Evolutionary conservation across 2,329 filamentous ascomycete genomes (phyloP).

Genomic region (Apiospora hydei): DNA sequence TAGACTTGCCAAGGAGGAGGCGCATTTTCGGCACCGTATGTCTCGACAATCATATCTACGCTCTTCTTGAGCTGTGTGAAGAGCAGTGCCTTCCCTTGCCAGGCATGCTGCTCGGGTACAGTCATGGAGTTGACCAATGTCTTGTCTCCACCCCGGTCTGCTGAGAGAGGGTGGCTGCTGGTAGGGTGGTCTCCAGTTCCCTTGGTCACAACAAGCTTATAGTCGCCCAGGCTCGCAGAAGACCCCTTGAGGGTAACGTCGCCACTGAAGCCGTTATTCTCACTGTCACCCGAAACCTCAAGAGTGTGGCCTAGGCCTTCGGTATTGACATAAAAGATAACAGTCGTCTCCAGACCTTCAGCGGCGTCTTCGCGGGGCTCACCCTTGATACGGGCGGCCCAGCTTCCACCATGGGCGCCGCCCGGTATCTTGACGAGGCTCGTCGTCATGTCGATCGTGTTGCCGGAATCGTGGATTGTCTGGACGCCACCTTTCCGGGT

Average conservation of each 20-base stretch:
- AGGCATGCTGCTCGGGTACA: constrained; percentile 73
- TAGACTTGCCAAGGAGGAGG: constrained; percentile 88
- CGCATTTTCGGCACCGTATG: constrained; percentile 64
- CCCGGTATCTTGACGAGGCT: constrained; percentile 94
- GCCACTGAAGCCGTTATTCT: constrained; percentile 55
- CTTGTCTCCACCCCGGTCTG: constrained; percentile 74
- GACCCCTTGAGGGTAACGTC: constrained; percentile 76
- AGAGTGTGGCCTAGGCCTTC: constrained; percentile 75
- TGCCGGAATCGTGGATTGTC: constrained; percentile 88
- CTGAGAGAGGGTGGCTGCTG: constrained; percentile 71
- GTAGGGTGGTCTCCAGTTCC: constrained; percentile 68
- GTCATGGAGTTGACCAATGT: constrained; percentile 78
- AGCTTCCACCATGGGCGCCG: constrained; percentile 84
- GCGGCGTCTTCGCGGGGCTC: constrained; percentile 74
- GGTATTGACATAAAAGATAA: constrained; percentile 83
- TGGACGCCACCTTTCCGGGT: constrained; percentile 86
- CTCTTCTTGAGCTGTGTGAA: constrained; percentile 61
- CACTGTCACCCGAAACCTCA: constrained; percentile 61
- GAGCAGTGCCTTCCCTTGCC: constrained; percentile 78
- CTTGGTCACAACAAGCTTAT: constrained; percentile 78
- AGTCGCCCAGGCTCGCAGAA: constrained; percentile 77
- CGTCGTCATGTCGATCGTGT: constrained; percentile 88
- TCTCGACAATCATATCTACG: constrained; percentile 57
- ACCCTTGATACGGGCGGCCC: constrained; percentile 89
- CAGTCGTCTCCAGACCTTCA: constrained; percentile 72